These are phyloP conservation scores for Scalesia atractyloides DNA, from an alignment of 129 eudicot species.

Conservation along the genomic window DNA sequence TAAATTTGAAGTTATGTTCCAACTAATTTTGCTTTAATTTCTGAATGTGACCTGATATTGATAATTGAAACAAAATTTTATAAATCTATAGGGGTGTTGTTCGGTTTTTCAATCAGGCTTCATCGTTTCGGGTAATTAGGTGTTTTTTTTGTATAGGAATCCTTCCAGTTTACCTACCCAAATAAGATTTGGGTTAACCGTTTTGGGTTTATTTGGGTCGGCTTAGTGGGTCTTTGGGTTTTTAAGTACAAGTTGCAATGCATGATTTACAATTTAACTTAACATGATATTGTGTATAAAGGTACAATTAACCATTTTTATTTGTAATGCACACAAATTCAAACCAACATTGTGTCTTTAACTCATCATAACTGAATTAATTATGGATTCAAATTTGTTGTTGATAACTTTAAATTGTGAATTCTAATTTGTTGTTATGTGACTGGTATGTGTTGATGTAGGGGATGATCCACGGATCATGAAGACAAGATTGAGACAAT, in stretches of 20 bases:
- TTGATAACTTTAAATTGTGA: not conserved
- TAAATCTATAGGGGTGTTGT: not conserved
- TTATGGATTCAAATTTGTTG: not conserved
- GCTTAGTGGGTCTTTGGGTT: too few relatives aligned
- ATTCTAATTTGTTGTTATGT: constrained; percentile 15
- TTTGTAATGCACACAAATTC: too few relatives aligned
- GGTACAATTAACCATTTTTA: too few relatives aligned
- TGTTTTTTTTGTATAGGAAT: too few relatives aligned
- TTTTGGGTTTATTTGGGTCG: too few relatives aligned
- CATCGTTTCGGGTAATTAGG: too few relatives aligned
- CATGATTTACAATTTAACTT: too few relatives aligned
- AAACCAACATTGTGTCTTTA: not conserved
- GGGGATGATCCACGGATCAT: constrained; percentile 61
- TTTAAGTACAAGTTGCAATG: too few relatives aligned
- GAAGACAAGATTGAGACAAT: constrained; percentile 69
- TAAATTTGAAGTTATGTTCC: not conserved
- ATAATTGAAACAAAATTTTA: not conserved
- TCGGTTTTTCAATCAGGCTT: too few relatives aligned
- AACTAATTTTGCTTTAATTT: constrained; percentile 1
- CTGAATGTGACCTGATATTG: not conserved
- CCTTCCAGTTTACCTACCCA: too few relatives aligned
- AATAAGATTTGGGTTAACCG: too few relatives aligned
- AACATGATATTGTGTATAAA: too few relatives aligned
- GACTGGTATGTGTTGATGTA: constrained; percentile 12
- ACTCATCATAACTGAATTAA: not conserved